These are phyloP conservation scores for Annona squamosa DNA, from an alignment of 164 flowering plant species.

Conservation along the genomic window DNA sequence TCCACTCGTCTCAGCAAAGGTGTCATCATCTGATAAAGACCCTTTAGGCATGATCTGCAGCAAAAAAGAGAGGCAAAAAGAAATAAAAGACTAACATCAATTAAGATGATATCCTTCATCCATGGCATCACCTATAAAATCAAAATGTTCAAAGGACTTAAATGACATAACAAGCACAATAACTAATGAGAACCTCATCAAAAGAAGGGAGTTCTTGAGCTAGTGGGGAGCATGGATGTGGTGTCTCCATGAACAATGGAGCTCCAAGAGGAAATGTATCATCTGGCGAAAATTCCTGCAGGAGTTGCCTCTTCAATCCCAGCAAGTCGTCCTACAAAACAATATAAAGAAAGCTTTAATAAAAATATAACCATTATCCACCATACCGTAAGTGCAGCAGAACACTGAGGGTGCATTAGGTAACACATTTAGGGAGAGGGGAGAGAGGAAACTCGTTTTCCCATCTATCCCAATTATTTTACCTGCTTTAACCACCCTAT, in stretches of 20 bases:
- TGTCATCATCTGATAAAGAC: conserved; percentile 55
- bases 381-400: too few species aligned
- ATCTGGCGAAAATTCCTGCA: conserved; percentile 70
- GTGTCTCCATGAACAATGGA: conserved; percentile 74
- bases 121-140: neutral
- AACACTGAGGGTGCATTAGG: too few species aligned
- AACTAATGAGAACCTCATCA: conserved; percentile 42
- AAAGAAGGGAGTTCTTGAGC: conserved; percentile 42
- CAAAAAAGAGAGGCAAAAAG: conserved; percentile 2
- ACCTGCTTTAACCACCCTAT: too few species aligned
- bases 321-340: conserved; percentile 53
- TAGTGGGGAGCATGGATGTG: conserved; percentile 69
- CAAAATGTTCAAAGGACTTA: neutral
- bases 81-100: neutral
- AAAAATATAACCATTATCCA: too few species aligned
- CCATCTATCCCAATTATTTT: too few species aligned
- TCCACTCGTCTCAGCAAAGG: conserved; percentile 46
- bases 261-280: conserved; percentile 68
- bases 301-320: conserved; percentile 46
- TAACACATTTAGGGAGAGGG: too few species aligned
- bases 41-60: conserved; percentile 37
- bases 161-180: neutral
- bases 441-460: too few species aligned
- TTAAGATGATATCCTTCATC: neutral
- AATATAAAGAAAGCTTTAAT: neutral